Evolutionary conservation across 495 filamentous ascomycete genomes (phyloP), one percentile per base, ranked within the genome.

Genomic region (Talaromyces nanjingensis): DNA sequence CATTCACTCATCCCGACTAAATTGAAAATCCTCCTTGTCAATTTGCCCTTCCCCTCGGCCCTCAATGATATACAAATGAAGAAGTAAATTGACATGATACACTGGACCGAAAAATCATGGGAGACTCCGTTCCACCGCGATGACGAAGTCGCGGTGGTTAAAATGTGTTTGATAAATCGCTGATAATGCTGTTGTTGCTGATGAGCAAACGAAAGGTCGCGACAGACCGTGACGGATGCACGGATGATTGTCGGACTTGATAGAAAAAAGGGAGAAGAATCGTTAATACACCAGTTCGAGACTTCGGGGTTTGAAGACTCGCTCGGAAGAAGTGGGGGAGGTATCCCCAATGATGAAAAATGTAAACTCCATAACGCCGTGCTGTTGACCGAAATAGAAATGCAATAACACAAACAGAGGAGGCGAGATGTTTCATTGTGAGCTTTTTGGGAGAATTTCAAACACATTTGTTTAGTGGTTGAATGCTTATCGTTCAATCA

Each of bases 401-500:
- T 53, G 29, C 11, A 52, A 54, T 18, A 54, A 25, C 18, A 60
- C 33, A n/a, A 60, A 53, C 14, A 20, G 45, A 62, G 31, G 60
- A 62, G 60, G 25, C 42, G 60, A 62, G 60, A 62, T 61, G 33
- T 39, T 49, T 52, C 39, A 18, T 22, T 22, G 16, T 53, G 3
- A 12, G 33, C 6, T 8, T 59, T 56, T 33, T 14, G 27, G 14
- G 56, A 22, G 9, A 6, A 14, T 37, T 31, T 37, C 31, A 59
- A 24, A 25, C 27, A 59, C 7, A 54, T 52, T 54, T 54, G 42
- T 18, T 34, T 4, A 20, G 25, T 18, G 24, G 25, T 20, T 29
- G 56, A 54, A 25, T 25, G 42, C 20, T n/a, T 33, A 20, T 55
- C n/a, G 31, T 70, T 68, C 71, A 56, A 63, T 73, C 67, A 60